Evolutionary conservation across 164 flowering plant genomes (phyloP).

Genomic region (Liriodendron chinense): DNA sequence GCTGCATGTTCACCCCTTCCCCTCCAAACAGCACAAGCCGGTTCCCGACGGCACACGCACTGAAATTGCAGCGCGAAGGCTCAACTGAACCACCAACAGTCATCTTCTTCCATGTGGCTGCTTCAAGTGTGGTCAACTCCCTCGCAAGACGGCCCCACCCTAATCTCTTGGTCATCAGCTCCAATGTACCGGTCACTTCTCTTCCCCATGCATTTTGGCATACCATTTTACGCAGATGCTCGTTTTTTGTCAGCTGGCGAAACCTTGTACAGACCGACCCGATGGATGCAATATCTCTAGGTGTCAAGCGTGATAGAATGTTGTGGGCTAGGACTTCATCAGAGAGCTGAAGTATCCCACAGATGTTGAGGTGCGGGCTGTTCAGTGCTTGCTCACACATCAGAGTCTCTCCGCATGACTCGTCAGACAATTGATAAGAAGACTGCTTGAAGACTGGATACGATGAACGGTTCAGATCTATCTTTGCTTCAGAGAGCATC

Average conservation of each 20-base stretch:
- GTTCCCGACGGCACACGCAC: constrained; percentile 87
- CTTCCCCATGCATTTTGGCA: constrained; percentile 93
- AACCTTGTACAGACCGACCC: constrained; percentile 81
- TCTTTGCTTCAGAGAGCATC: constrained; percentile 61
- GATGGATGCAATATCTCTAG: constrained; percentile 80
- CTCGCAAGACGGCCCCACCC: constrained; percentile 86
- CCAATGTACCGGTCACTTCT: constrained; percentile 73
- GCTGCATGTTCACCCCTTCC: constrained; percentile 87
- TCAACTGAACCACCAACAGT: constrained; percentile 81
- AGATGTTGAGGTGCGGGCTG: constrained; percentile 29
- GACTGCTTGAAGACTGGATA: constrained; percentile 78
- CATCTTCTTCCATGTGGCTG: constrained; percentile 77
- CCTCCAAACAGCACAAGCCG: constrained; percentile 85
- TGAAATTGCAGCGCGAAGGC: constrained; percentile 87
- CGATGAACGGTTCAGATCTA: constrained; percentile 62
- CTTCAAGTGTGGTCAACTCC: constrained; percentile 84
- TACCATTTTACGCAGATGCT: constrained; percentile 77
- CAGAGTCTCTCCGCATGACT: constrained; percentile 25
- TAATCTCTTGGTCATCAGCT: constrained; percentile 59
- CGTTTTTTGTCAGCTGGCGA: constrained; percentile 70
- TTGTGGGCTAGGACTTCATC: constrained; percentile 84
- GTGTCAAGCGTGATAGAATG: constrained; percentile 77
- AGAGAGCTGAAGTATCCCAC: constrained; percentile 72
- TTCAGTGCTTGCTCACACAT: constrained; percentile 26
- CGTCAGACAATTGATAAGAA: constrained; percentile 31